Evolutionary conservation across 2,329 filamentous ascomycete species (phyloP), one percentile per base, ranked within the genome.

Genomic region (Knufia fluminis): DNA sequence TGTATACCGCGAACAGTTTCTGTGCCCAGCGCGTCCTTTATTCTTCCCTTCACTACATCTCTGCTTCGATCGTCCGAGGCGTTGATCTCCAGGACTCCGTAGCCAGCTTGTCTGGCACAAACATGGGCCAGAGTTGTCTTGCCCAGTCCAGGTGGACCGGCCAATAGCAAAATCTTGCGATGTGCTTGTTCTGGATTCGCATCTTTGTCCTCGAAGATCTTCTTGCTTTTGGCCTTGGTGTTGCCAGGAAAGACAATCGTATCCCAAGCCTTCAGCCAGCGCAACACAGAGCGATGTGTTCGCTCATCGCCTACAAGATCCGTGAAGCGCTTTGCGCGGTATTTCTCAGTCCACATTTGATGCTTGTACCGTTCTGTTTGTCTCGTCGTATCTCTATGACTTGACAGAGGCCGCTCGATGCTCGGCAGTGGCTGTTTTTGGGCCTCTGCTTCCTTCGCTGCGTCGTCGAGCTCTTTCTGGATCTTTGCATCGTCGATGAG

Each of bases 81-180:
- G 60, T 98, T 98, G 68, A 98, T 94, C 64, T 98, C 92, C 62
- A 97, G 78, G 1, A 94, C 86, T 61, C 97, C 92, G 60, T 98
- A 98, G 0, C 92, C 92, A 3, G 92, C 92, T 67, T 98, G 92
- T 58, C 77, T 83, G 0, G 94, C 94, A 64, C 92, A 97, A 0
- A 98, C 92, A 66, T 98, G 92, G 1, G 92, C 92, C 42, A 98
- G 67, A 0, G 92, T 98, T 0, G 92, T 98, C 71, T 98, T 98
- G 23, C 92, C 92, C 9, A 98, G 72, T 1, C 92, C 92, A 0
- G 92, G 92, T 0, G 92, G 89, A 0, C 92, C 94, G 1, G 91
- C 90, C 14, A 98, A 71, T 61, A 98, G 77, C 9, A 98, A 69
- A 6, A 98, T 88, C 65, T 96, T 97, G 53, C 84, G 78, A 62